These are phyloP conservation scores for Chrysanthemum lavandulifolium DNA, from an alignment of 129 eudicot genomes.

Conservation along the genomic window DNA sequence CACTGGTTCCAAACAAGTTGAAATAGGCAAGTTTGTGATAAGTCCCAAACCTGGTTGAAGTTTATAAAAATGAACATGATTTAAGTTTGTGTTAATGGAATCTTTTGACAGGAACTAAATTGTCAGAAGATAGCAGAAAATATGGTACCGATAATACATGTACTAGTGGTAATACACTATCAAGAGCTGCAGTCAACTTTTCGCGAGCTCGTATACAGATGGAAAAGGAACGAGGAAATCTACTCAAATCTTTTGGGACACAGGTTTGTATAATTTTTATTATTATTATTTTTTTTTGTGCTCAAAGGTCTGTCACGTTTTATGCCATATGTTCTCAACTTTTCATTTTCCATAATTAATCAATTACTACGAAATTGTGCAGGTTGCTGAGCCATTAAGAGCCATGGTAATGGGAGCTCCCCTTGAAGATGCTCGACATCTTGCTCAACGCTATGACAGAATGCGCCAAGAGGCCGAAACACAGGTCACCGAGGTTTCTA, in stretches of 20 bases:
- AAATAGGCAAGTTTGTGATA: slow-evolving; percentile 58
- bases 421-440: slow-evolving; percentile 95
- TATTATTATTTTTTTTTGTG: not conserved
- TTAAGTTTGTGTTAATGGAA: slow-evolving; percentile 1
- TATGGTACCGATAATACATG: slow-evolving; percentile 91
- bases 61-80: slow-evolving; percentile 5
- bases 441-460: slow-evolving; percentile 91
- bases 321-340: not conserved
- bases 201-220: slow-evolving; percentile 78
- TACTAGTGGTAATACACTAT: slow-evolving; percentile 72
- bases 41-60: not conserved
- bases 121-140: slow-evolving; percentile 93
- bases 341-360: not conserved
- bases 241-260: slow-evolving; percentile 74
- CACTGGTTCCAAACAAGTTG: slow-evolving; percentile 93
- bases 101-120: slow-evolving; percentile 59
- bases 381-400: slow-evolving; percentile 95
- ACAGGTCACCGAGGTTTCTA: slow-evolving; percentile 94
- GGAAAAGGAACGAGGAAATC: slow-evolving; percentile 79
- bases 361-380: slow-evolving; percentile 21
- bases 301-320: not conserved
- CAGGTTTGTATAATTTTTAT: slow-evolving; percentile 50
- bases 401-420: slow-evolving; percentile 97
- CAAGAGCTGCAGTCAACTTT: slow-evolving; percentile 75
- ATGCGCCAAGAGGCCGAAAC: slow-evolving; percentile 96